A percentile compares a stretch with the other conserved stretches of the same genome.
Conservation (phyloP, 2,329 filamentous ascomycete genomes). For the Sporothrix schenckii region DNA sequence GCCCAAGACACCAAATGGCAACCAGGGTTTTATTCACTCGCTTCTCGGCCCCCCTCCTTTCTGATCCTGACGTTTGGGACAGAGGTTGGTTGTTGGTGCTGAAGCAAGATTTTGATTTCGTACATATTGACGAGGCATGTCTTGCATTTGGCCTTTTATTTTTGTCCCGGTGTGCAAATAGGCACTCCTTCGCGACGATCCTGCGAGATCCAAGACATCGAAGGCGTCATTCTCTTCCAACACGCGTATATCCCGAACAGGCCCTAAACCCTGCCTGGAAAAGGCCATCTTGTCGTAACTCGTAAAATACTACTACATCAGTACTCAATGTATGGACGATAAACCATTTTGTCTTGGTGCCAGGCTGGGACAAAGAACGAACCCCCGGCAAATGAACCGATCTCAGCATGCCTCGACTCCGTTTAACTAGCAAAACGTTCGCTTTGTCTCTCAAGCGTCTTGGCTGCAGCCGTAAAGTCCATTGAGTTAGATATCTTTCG, state of each 20-base stretch:
- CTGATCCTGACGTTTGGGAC: neutral
- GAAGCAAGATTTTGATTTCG: neutral
- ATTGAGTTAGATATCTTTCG: too few relatives aligned
- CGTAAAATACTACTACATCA: neutral
- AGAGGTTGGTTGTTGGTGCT: neutral
- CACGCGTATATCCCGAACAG: conserved; percentile 14
- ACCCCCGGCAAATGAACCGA: neutral
- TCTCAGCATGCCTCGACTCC: neutral
- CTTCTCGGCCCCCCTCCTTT: conserved; percentile 18
- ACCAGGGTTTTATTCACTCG: neutral
- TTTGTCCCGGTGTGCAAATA: neutral
- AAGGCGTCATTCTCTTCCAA: neutral
- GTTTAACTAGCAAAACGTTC: neutral
- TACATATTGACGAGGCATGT: neutral
- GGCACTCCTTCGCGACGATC: neutral
- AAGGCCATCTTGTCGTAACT: neutral
- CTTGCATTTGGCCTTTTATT: neutral
- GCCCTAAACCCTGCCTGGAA: neutral
- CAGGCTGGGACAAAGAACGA: neutral
- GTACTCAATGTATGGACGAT: neutral
- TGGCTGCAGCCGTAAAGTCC: neutral
- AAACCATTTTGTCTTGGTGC: conserved; percentile 3
- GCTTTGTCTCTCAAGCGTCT: neutral
- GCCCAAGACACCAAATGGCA: neutral
- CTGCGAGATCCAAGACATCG: neutral